phyloP scores from a whole-genome alignment of 257 asterid species.

The Gardenia jasminoides region DNA sequence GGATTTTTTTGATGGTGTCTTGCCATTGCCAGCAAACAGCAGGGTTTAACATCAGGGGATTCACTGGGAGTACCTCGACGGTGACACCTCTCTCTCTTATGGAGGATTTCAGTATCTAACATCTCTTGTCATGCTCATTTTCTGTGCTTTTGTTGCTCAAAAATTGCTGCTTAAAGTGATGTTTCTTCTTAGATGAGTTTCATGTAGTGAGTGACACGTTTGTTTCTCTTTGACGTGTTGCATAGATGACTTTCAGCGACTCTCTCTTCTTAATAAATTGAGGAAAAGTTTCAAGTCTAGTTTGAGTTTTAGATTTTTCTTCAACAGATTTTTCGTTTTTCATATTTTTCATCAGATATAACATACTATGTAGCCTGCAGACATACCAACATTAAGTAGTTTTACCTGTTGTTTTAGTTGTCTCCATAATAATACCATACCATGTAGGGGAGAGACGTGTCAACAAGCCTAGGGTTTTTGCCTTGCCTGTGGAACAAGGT shows the following conservation, averaged over 20 bases:
- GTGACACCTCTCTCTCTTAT: background rate
- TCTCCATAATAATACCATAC: too few species aligned
- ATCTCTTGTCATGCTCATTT: background rate
- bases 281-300: background rate
- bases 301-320: background rate
- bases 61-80: background rate
- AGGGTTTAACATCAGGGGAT: constrained; percentile 52
- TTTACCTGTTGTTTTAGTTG: too few species aligned
- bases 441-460: too few species aligned
- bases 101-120: background rate
- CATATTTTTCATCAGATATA: too few species aligned
- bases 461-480: too few species aligned
- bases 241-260: background rate
- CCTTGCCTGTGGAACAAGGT: too few species aligned
- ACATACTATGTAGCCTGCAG: too few species aligned
- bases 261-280: constrained; percentile 6
- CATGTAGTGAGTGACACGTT: background rate
- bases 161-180: background rate
- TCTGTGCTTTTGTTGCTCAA: background rate
- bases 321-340: background rate
- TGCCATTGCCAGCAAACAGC: constrained; percentile 87
- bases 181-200: background rate
- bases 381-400: too few species aligned
- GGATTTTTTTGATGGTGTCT: constrained; percentile 95
- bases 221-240: background rate